phyloP scores from a whole-genome alignment of 192 early-diverging fungal genomes.

The Geranomyces variabilis region DNA sequence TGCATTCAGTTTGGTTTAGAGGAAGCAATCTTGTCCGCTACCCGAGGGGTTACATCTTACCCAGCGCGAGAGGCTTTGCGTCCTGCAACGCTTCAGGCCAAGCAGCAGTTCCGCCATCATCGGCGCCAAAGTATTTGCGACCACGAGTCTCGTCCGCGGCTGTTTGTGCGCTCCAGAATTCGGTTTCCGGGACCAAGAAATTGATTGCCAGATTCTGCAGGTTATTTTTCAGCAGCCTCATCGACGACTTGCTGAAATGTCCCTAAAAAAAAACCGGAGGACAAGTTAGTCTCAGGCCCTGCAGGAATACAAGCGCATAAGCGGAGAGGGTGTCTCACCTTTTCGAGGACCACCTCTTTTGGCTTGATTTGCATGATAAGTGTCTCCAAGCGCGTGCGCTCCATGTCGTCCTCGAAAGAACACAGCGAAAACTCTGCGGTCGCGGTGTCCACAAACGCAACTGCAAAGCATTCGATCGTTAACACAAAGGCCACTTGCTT shows the following conservation, averaged over 20 bases:
- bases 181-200: slow-evolving; percentile 62
- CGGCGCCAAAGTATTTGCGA: slow-evolving; percentile 57
- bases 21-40: too few species aligned
- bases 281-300: not conserved
- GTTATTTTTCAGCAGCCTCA: slow-evolving; percentile 65
- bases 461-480: slow-evolving; percentile 44
- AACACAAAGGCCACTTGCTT: slow-evolving; percentile 28
- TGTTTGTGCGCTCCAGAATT: slow-evolving; percentile 68
- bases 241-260: slow-evolving; percentile 52
- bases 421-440: slow-evolving; percentile 90
- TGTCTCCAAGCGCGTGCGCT: slow-evolving; percentile 91
- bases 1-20: too few species aligned
- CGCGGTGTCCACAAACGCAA: slow-evolving; percentile 94
- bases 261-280: slow-evolving; percentile 4
- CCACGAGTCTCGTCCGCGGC: slow-evolving; percentile 66
- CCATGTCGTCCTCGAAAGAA: slow-evolving; percentile 79
- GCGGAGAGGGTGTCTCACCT: slow-evolving; percentile 45
- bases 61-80: slow-evolving; percentile 18
- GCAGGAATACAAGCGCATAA: not conserved
- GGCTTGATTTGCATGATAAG: slow-evolving; percentile 91
- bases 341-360: slow-evolving; percentile 86
- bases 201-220: slow-evolving; percentile 66
- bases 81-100: slow-evolving; percentile 26
- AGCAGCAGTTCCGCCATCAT: not conserved
- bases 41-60: not conserved